Percentiles rank a stretch among this genome's conserved stretches.
These are phyloP conservation scores for Saturnispora dispora DNA, from an alignment of 805 yeast genomes.

Conservation along the genomic window DNA sequence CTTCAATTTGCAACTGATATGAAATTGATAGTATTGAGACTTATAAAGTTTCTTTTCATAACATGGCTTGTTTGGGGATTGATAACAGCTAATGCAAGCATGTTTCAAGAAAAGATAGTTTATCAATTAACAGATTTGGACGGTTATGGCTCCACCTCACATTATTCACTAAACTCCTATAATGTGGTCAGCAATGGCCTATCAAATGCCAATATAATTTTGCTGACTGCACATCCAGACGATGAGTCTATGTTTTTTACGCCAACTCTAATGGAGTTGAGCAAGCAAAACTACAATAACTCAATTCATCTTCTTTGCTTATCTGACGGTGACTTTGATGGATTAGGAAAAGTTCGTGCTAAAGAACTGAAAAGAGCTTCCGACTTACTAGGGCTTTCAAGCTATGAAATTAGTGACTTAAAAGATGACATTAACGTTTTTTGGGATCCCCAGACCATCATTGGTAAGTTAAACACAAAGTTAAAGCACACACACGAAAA, in stretches of 20 bases:
- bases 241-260: slow-evolving; percentile 97
- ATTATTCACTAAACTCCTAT: slow-evolving; percentile 15
- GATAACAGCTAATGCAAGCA: not conserved
- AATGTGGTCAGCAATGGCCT: slow-evolving; percentile 14
- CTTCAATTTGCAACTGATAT: not conserved
- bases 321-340: slow-evolving; percentile 70
- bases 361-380: slow-evolving; percentile 53
- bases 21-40: not conserved
- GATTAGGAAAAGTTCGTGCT: slow-evolving; percentile 55
- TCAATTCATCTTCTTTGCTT: slow-evolving; percentile 55
- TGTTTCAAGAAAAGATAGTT: not conserved
- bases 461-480: slow-evolving; percentile 27
- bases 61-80: not conserved
- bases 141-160: not conserved
- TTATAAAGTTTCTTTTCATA: not conserved
- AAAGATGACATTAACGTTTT: slow-evolving; percentile 57
- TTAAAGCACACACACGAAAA: slow-evolving; percentile 1
- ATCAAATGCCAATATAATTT: slow-evolving; percentile 19
- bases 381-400: slow-evolving; percentile 38
- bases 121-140: not conserved
- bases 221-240: slow-evolving; percentile 88
- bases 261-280: slow-evolving; percentile 55
- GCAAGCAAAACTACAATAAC: slow-evolving; percentile 41
- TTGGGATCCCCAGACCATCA: slow-evolving; percentile 50
- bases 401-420: slow-evolving; percentile 42